Evolutionary conservation across 768 basidiomycete species (phyloP).

Genomic region (Crepidotus variabilis): DNA sequence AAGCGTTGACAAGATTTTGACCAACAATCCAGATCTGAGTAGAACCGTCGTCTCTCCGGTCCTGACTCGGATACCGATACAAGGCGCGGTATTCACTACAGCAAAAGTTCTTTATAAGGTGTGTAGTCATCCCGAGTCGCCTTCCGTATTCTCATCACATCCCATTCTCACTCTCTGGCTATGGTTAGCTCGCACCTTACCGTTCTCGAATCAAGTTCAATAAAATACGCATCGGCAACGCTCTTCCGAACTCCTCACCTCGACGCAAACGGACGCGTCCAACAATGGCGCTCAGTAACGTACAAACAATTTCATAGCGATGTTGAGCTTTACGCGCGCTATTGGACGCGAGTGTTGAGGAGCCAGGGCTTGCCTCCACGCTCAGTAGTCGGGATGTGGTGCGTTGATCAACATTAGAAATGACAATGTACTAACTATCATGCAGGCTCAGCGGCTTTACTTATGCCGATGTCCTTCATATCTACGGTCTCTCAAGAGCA

Average conservation of each 20-base stretch:
- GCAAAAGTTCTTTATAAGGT: constrained; percentile 17
- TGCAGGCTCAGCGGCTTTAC: constrained; percentile 70
- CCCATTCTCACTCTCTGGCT: constrained; percentile 16
- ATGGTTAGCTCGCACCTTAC: constrained; percentile 58
- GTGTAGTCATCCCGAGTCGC: constrained; percentile 5
- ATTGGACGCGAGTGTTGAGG: constrained; percentile 55
- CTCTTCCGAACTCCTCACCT: constrained; percentile 60
- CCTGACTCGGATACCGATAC: constrained; percentile 31
- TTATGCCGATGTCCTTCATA: constrained; percentile 67
- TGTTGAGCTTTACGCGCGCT: constrained; percentile 60
- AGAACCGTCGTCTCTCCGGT: constrained; percentile 21
- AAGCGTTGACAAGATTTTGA: constrained; percentile 28
- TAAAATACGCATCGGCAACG: constrained; percentile 41
- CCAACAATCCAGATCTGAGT: constrained; percentile 26
- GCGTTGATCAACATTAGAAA: constrained; percentile 18
- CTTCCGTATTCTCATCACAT: constrained; percentile 8
- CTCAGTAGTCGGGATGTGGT: constrained; percentile 76
- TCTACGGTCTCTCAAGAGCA: constrained; percentile 72
- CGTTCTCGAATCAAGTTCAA: constrained; percentile 55
- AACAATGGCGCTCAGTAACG: constrained; percentile 57
- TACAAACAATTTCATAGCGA: constrained; percentile 62
- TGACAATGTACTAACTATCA: constrained; percentile 3
- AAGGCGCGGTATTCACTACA: constrained; percentile 15
- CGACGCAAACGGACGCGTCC: constrained; percentile 37
- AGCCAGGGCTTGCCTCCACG: constrained; percentile 42